Base-by-base conservation (phyloP, 108 stramenopile species). In the Phaeodactylum tricornutum region DNA sequence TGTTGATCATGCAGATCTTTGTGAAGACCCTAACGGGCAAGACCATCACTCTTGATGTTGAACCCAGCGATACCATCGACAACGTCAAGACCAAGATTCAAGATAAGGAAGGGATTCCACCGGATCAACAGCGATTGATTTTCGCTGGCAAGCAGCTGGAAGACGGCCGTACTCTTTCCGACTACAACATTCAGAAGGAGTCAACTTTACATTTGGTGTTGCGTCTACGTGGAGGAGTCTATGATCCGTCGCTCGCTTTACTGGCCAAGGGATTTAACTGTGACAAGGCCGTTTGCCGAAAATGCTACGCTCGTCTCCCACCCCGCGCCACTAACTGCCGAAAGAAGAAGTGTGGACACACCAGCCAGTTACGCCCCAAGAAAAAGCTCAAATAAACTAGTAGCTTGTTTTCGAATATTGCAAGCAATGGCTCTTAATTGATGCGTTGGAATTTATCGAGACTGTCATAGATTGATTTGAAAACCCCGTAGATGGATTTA, bases 321-420 rank as follows among this genome's bases (percentile, higher is more conserved):
- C 97, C 99, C 23, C 92, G 90, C 46, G 99, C 99, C 47, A 96
- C 77, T 45, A 99, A 99, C 80, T 99, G 99, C 90, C 88, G 99
- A 61, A 99, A 99, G 96, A 99, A 96, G 92, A 98, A 98, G 88
- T 99, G 99, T 59, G 99, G 99, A 57, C 99, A 97, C 78, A 96
- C 96, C 34, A 75, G 76, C 40, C 97, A 99, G 82, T 82, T 99
- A 35, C 93, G 99, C 71, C 94, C 94, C 68, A 99, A 99, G 97
- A 99, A 99, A 79, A 98, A 98, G 94, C 94, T 98, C 47, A 99
- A 96, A 78, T 96, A 96, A 89, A 69, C 58, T 52, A 42, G 9
- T 27, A 41, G n/a, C n/a, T n/a, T n/a, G n/a, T n/a, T n/a, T n/a
- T n/a, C n/a, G n/a, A n/a, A n/a, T n/a, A n/a, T n/a, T n/a, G n/a